phyloP scores from a whole-genome alignment of 768 basidiomycete genomes.

The Psilocybe azurescens region DNA sequence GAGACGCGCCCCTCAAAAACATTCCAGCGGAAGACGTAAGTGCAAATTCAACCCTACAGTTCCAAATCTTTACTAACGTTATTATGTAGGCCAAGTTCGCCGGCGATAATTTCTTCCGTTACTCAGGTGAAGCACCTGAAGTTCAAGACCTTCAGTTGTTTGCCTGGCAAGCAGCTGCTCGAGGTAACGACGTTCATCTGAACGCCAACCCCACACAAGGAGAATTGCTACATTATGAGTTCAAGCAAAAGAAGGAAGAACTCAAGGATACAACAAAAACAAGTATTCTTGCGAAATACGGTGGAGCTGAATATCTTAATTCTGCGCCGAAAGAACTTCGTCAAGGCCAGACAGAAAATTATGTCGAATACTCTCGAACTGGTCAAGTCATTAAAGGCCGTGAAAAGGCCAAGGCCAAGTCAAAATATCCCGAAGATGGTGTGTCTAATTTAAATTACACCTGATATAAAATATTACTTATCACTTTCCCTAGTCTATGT shows the following conservation, averaged over 20 bases:
- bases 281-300: constrained; percentile 91
- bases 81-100: constrained; percentile 78
- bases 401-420: constrained; percentile 84
- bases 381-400: constrained; percentile 92
- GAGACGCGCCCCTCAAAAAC: constrained; percentile 87
- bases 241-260: constrained; percentile 90
- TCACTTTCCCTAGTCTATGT: constrained; percentile 62
- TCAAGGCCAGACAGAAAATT: constrained; percentile 96
- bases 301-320: constrained; percentile 91
- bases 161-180: constrained; percentile 94
- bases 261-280: constrained; percentile 88
- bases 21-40: constrained; percentile 88
- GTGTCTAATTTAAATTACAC: constrained; percentile 32
- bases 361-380: constrained; percentile 94
- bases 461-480: constrained; percentile 12
- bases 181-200: constrained; percentile 94
- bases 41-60: constrained; percentile 8
- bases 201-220: constrained; percentile 98
- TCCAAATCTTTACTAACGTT: not conserved
- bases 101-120: constrained; percentile 95
- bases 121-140: constrained; percentile 90
- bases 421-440: constrained; percentile 98
- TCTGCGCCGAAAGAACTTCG: constrained; percentile 89
- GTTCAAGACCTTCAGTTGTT: constrained; percentile 94
- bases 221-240: constrained; percentile 89